Percentiles rank a stretch among this genome's conserved stretches.
Conservation (phyloP, 2,329 filamentous ascomycete species). For the Huntiella abstrusa region DNA sequence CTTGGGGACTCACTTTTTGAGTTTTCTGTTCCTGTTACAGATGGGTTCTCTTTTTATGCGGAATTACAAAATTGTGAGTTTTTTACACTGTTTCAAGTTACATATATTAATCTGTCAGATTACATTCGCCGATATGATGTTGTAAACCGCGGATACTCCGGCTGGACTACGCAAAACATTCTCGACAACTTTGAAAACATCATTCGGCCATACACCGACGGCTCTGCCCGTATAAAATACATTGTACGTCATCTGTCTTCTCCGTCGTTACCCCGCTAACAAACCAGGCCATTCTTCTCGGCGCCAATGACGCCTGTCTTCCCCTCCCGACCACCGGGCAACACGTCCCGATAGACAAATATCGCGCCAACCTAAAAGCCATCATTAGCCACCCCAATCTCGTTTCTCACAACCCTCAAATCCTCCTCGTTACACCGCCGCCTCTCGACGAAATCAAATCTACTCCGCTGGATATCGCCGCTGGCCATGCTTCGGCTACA, state of each 20-base stretch:
- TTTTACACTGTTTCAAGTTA: background rate
- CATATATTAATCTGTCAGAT: slow-evolving; percentile 25
- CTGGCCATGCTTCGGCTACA: slow-evolving; percentile 25
- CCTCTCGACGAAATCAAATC: slow-evolving; percentile 61
- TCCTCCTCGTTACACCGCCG: slow-evolving; percentile 65
- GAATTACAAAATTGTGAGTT: slow-evolving; percentile 50
- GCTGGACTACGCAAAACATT: slow-evolving; percentile 66
- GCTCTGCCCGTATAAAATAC: slow-evolving; percentile 43
- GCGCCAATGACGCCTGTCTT: slow-evolving; percentile 75
- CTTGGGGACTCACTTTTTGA: slow-evolving; percentile 86
- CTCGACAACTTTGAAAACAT: slow-evolving; percentile 49
- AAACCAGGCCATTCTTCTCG: slow-evolving; percentile 55
- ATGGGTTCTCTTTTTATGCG: slow-evolving; percentile 58
- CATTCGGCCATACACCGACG: slow-evolving; percentile 44
- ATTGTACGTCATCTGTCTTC: slow-evolving; percentile 30
- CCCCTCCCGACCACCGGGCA: slow-evolving; percentile 45
- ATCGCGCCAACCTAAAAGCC: slow-evolving; percentile 48
- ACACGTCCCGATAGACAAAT: slow-evolving; percentile 59
- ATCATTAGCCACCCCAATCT: slow-evolving; percentile 59
- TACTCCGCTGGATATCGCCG: slow-evolving; percentile 26
- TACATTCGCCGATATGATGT: slow-evolving; percentile 67
- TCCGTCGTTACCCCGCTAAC: background rate
- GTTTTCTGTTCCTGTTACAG: slow-evolving; percentile 35
- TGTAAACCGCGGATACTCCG: slow-evolving; percentile 71
- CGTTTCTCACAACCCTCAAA: slow-evolving; percentile 47